Base-by-base conservation (phyloP, 768 basidiomycete genomes). In the Hemileccinum rubropunctum region DNA sequence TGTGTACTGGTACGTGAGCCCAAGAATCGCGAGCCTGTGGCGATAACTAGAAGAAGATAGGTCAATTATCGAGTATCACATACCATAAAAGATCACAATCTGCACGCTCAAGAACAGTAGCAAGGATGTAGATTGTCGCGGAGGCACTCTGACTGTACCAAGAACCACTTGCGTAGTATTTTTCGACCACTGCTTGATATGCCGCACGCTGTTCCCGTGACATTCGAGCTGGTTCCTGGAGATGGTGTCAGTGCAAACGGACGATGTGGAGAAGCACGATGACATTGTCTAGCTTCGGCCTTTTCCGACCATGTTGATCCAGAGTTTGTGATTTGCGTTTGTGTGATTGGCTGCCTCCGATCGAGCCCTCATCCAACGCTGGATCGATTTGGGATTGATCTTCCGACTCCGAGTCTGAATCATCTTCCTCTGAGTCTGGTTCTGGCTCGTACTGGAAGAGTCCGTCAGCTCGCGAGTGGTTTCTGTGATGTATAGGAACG, bases 51-150 rank as follows among this genome's bases (percentile, higher is more conserved):
- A 30, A 17, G 39, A 42, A 12, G 28, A 27, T 51, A 45, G 40
- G 37, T 14, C 26, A 9, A 17, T 27, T 23, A 41, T 5, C 14
- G 33, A 47, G 35, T 33, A 17, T 14, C 27, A 58, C 76, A 42
- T 60, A 93, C 97, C 97, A 99, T 40, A 98, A 74, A 7, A 95
- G 76, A 66, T 98, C 93, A 61, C 93, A 91, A 66, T 98, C 95
- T 11, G 86, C 88, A 30, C 95, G 82, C 60, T 95, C 93, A 9
- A 98, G 78, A n/a, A 85, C 78, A 5, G 88, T 92, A 10, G 95
- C 91, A 3, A 99, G 82, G 54, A 91, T 76, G 66, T 95, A 98
- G 44, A 98, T 80, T 26, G 87, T 88, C 20, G 88, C 86, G 10
- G 94, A 83, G 7, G 91, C 92, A 60, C 91, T 91, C 70, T 93